Evolutionary conservation across 2,329 filamentous ascomycete genomes (phyloP).

Genomic region (Paraconiothyrium brasiliense): DNA sequence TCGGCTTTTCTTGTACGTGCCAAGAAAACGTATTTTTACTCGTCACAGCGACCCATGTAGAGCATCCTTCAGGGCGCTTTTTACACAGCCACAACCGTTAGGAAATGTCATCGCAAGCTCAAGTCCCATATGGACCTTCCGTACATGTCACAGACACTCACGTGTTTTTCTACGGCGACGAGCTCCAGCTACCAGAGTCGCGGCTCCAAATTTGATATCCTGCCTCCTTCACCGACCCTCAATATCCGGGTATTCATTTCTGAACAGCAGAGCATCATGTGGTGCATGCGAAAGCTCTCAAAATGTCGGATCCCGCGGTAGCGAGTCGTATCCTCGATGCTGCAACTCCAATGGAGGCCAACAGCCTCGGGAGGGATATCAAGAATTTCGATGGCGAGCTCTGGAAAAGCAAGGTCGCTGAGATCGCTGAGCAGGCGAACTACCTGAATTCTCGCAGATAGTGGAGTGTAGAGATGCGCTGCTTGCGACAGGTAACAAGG

Average conservation of each 20-base stretch:
- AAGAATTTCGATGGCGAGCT: neutral
- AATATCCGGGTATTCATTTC: neutral
- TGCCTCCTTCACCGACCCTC: neutral
- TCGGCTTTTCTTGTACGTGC: too few relatives aligned
- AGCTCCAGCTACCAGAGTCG: neutral
- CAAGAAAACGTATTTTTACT: too few relatives aligned
- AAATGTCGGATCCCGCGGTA: neutral
- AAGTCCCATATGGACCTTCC: neutral
- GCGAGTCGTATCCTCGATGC: neutral
- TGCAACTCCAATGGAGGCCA: neutral
- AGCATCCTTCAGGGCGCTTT: neutral
- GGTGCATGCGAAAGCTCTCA: neutral
- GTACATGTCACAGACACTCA: neutral
- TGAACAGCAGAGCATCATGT: neutral
- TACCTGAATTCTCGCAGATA: neutral
- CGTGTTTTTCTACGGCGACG: neutral
- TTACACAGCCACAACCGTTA: neutral
- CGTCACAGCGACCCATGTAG: too few relatives aligned
- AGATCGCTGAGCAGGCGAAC: conserved; percentile 1
- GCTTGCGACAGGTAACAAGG: neutral
- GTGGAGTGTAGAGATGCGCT: neutral
- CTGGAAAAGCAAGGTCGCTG: neutral
- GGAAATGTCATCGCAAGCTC: neutral
- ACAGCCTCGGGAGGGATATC: neutral
- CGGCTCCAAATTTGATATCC: conserved; percentile 4